Evolutionary conservation across 2,329 filamentous ascomycete genomes (phyloP), one percentile per base, ranked within the genome.

Genomic region (Exophiala lecanii-corni): DNA sequence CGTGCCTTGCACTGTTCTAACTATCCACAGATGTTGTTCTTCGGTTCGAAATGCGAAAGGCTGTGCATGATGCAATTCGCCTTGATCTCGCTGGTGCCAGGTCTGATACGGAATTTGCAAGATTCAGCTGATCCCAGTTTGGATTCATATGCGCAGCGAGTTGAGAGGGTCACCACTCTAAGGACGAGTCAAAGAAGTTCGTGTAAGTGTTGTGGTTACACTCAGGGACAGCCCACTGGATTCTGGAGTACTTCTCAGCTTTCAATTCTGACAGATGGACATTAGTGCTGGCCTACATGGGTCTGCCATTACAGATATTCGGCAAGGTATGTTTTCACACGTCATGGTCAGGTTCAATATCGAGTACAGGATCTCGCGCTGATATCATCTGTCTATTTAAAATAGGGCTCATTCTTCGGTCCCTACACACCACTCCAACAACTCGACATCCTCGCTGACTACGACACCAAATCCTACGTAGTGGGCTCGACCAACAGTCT

Each of bases 21-120:
- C n/a, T n/a, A n/a, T n/a, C n/a, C n/a, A n/a, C 55, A 95, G 89
- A 97, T 97, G 85, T 81, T 98, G 41, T 97, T 98, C 70, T 98
- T 97, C 59, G 89, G 92, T 50, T 89, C 91, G n/a, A 82, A 89
- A 57, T 97, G 92, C 65, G 92, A 98, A 66, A 79, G 86, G 53
- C 71, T 98, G 55, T 98, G 92, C 76, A 94, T 97, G 86, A 89
- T 95, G 68, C 92, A 98, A 65, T 98, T 97, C 69, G 92, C 91
- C 32, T 77, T 98, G 34, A 84, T 98, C 56, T 96, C 91, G 40
- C 74, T 98, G 59, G 94, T 98, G 69, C 92, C 92, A 35, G 89
- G 89, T 47, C 78, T 98, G 44, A 82, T 97, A 59, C 81, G 87
- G 58, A 88, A 85, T 57, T 76, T 98, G n/a, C 83, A 94, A 66